Conservation (phyloP, 75 land plant species). For the Pseudotsuga menziesii region DNA sequence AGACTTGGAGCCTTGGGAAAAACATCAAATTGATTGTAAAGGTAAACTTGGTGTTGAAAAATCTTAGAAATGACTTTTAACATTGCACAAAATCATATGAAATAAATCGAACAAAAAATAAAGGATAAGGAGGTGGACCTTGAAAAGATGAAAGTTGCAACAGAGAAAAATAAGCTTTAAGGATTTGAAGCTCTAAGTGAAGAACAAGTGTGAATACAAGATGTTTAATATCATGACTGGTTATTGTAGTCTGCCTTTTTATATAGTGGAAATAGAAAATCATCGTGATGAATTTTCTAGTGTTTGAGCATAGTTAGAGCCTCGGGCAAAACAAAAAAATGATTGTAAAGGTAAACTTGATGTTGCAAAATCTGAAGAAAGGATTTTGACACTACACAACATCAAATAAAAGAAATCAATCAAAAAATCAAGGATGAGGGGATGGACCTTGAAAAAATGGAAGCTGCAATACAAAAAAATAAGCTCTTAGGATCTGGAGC, state of each 20-base stretch:
- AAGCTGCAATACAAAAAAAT: slow-evolving; percentile 30
- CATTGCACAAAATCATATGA: slow-evolving; percentile 57
- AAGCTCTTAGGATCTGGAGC: slow-evolving; percentile 48
- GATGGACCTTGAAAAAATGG: slow-evolving; percentile 20
- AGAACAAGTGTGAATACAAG: slow-evolving; percentile 45
- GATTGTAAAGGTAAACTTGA: slow-evolving; percentile 83
- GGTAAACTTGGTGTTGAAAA: slow-evolving; percentile 78
- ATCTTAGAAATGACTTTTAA: slow-evolving; percentile 56
- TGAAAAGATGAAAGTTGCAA: slow-evolving; percentile 17
- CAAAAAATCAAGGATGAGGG: slow-evolving; percentile 37
- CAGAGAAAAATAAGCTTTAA: slow-evolving; percentile 37
- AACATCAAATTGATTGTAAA: slow-evolving; percentile 73
- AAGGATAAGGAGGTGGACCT: slow-evolving; percentile 35
- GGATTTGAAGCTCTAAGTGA: slow-evolving; percentile 51
- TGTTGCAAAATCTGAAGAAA: slow-evolving; percentile 47
- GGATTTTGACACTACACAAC: slow-evolving; percentile 61
- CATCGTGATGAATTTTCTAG: slow-evolving; percentile 54
- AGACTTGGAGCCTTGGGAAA: slow-evolving; percentile 96
- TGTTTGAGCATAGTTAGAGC: slow-evolving; percentile 82
- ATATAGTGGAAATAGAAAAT: slow-evolving; percentile 74
- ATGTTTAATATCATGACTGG: background rate
- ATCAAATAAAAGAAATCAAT: slow-evolving; percentile 43
- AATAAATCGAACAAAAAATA: slow-evolving; percentile 30
- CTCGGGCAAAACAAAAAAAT: slow-evolving; percentile 89
- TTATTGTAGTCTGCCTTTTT: background rate